Base-by-base conservation (phyloP, 805 yeast species). In the Starmerella geochares region DNA sequence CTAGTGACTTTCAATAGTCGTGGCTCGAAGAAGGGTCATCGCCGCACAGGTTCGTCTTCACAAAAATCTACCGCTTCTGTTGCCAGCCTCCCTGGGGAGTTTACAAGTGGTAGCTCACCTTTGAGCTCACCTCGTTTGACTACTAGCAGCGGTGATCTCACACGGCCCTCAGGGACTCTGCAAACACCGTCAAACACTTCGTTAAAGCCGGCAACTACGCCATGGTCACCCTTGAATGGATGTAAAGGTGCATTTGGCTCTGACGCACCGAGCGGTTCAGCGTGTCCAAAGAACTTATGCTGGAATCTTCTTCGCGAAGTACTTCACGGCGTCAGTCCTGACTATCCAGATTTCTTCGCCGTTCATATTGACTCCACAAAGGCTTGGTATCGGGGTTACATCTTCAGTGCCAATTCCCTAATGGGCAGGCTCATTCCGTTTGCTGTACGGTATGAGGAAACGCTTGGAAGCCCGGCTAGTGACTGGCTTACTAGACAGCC, bases 341-440 rank as follows among this genome's bases (percentile, higher is more conserved):
- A 40, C 13, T 7, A 25, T 27, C 24, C 44, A 4, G 44, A 40
- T 14, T 40, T 40, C 33, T 40, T 27, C 13, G 44, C 44, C 3
- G 32, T 40, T 11, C 13, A 40, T 27, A 13, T 40, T 4, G 44
- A 40, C 23, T 27, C 44, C 5, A 27, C 32, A 10, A 27, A 27
- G 16, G 9, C 44, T 16, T 25, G 32, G 44, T 40, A 40, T 20
- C 44, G 44, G 8, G 44, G 44, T 3, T 40, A 40, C 24, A 4
- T 40, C 10, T 27, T 27, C 13, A 10, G 23, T 5, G 23, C 29
- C 17, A 10, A 27, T 10, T 13, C 33, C 4, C 16, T 9, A 7
- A 13, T 17, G 24, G 33, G 33, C 1, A 40, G 25, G n/a, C 23
- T 19, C 7, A 20, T 38, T 2, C 42, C 42, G 2, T 38, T 38